phyloP scores from a whole-genome alignment of 2,329 filamentous ascomycete species.

The Arthroderma sp. region DNA sequence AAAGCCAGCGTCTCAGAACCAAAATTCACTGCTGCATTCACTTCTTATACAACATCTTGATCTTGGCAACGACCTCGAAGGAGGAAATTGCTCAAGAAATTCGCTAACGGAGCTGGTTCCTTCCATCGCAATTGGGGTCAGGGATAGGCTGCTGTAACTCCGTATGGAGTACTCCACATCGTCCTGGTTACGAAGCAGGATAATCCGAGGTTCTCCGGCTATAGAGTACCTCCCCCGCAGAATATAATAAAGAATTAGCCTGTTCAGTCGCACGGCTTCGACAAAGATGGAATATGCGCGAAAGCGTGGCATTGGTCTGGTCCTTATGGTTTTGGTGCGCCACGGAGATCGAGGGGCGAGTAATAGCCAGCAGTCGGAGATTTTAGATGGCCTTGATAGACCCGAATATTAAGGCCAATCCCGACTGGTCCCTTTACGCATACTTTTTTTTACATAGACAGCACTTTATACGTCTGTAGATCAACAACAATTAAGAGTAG shows the following conservation, averaged over 20 bases:
- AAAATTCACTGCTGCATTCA: not conserved
- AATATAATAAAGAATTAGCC: not conserved
- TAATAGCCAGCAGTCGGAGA: no score
- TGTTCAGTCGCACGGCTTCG: not conserved
- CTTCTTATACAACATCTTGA: not conserved
- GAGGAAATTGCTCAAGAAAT: not conserved
- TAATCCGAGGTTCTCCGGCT: not conserved
- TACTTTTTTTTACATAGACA: no score
- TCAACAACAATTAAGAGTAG: no score
- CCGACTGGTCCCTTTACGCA: not conserved
- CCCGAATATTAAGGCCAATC: not conserved
- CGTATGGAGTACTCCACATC: conserved; percentile 1
- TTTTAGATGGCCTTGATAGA: no score
- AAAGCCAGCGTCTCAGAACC: not conserved
- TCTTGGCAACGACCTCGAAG: not conserved
- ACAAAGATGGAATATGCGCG: conserved; percentile 2
- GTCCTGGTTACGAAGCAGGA: not conserved
- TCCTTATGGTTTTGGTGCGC: not conserved
- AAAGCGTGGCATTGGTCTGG: not conserved
- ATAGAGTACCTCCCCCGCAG: not conserved
- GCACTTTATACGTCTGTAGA: no score
- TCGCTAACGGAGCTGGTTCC: not conserved
- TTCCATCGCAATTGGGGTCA: not conserved
- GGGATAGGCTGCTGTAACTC: not conserved
- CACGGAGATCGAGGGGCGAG: conserved; percentile 2